Evolutionary conservation across 345 rosid species (phyloP).

Genomic region (Eucalyptus sideroxylon): DNA sequence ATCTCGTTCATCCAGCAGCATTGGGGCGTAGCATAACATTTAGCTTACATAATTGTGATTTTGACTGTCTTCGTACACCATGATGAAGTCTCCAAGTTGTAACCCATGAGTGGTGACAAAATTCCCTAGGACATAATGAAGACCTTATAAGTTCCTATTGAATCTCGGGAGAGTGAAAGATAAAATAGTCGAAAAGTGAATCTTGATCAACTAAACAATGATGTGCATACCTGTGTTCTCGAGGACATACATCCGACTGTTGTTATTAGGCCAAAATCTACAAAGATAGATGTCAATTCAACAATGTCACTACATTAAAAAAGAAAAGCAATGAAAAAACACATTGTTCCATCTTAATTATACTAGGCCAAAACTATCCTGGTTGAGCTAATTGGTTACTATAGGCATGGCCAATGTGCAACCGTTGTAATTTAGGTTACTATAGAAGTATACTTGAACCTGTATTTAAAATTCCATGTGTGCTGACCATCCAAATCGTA

Average conservation of each 20-base stretch:
- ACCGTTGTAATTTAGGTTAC: background rate
- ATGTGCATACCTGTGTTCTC: constrained; percentile 74
- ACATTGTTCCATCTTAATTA: background rate
- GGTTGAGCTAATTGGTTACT: background rate
- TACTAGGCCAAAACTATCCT: background rate
- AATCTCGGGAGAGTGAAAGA: background rate
- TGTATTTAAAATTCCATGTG: constrained; percentile 88
- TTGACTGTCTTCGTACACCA: constrained; percentile 55
- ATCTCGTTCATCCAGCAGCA: background rate
- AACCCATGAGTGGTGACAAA: constrained; percentile 78
- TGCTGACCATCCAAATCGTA: constrained; percentile 72
- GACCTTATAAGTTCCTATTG: background rate
- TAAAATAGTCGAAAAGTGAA: background rate
- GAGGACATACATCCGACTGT: constrained; percentile 91
- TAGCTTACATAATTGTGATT: constrained; percentile 55
- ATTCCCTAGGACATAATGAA: constrained; percentile 32
- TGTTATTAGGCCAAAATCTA: constrained; percentile 99
- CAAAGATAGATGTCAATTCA: background rate
- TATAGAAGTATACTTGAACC: constrained; percentile 15
- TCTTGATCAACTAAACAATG: background rate
- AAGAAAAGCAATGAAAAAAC: background rate
- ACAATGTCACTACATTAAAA: background rate
- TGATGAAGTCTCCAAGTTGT: constrained; percentile 78
- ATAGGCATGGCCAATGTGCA: background rate
- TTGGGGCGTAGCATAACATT: background rate